Percentiles rank a stretch among this genome's conserved stretches.
Evolutionary conservation across 23 red algal genomes (phyloP).

Genomic region (Gracilaria gracilis): DNA sequence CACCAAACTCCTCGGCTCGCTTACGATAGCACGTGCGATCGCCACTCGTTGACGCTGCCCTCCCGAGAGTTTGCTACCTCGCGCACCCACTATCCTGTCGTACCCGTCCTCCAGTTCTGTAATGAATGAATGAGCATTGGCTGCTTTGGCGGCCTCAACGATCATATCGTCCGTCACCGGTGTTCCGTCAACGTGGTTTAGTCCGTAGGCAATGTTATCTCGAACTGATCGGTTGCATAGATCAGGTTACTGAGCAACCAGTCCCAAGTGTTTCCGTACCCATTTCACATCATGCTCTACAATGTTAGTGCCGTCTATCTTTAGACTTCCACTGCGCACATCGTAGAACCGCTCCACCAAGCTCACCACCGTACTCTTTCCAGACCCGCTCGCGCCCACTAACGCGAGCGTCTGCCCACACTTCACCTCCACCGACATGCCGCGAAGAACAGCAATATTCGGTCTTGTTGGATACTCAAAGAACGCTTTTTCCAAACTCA

Average conservation of each 20-base stretch:
- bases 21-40: constrained; percentile 91
- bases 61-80: constrained; percentile 78
- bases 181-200: constrained; percentile 63
- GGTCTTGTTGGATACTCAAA: constrained; percentile 91
- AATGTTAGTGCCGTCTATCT: constrained; percentile 75
- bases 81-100: constrained; percentile 84
- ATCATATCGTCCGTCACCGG: constrained; percentile 77
- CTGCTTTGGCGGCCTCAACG: constrained; percentile 56
- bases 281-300: constrained; percentile 63
- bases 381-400: constrained; percentile 92
- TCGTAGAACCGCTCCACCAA: constrained; percentile 98
- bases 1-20: constrained; percentile 81
- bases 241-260: constrained; percentile 93
- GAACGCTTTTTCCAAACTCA: constrained; percentile 64
- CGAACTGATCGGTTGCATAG: constrained; percentile 81
- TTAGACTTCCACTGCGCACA: constrained; percentile 55
- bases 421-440: constrained; percentile 70
- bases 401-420: constrained; percentile 91
- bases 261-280: constrained; percentile 72
- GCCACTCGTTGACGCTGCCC: constrained; percentile 94
- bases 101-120: constrained; percentile 88
- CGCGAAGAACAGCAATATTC: constrained; percentile 84
- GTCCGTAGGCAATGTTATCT: constrained; percentile 93
- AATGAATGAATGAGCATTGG: constrained; percentile 93
- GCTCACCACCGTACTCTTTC: constrained; percentile 87